Evolutionary conservation across 495 filamentous ascomycete species (phyloP), one percentile per base, ranked within the genome.

Genomic region (Penicillium herquei): DNA sequence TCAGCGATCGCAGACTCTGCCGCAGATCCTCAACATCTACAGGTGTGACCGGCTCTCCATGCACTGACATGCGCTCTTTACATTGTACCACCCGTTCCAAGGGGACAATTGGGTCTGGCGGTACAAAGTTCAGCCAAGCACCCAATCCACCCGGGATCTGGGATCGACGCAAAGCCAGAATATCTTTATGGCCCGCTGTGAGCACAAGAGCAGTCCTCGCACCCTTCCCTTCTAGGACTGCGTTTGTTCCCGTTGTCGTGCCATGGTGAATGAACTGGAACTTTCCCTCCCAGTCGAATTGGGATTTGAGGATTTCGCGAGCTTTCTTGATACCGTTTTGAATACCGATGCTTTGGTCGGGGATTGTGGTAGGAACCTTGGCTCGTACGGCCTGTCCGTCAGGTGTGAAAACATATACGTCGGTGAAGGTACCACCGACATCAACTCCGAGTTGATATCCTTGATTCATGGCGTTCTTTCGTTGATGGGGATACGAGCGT

Each of bases 111-210:
- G 78, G 78, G 12, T 78, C 69, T 1, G 78, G 78, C 7, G 76
- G 75, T 7, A 63, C 69, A 59, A 68, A 81, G 39, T 76, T 63
- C 31, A 80, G 63, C 78, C 78, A 81, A 21, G 71, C 71, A 6
- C 73, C 78, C 3, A 80, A 44, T 0, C 76, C 76, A 0, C 78
- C 78, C 14, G 78, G 78, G 12, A 81, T 79, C 47, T 81, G 76
- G 16, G 69, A 74, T 16, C 78, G 66, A 7, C 78, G 62, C 2
- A 75, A 52, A 1, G 72, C 71, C 10, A 77, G 55, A 12, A 76
- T 71, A 54, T 77, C 74, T 49, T 70, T 73, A 33, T 76, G 73
- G 6, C 74, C 74, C 0, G 72, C 66, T 0, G 74, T 77, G 1
- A 74, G 69, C 17, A 77, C 52, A 1, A 76, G 60, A 0, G 66